These are phyloP conservation scores for Penicillium expansum DNA, from an alignment of 2,329 filamentous ascomycete species.

Conservation along the genomic window DNA sequence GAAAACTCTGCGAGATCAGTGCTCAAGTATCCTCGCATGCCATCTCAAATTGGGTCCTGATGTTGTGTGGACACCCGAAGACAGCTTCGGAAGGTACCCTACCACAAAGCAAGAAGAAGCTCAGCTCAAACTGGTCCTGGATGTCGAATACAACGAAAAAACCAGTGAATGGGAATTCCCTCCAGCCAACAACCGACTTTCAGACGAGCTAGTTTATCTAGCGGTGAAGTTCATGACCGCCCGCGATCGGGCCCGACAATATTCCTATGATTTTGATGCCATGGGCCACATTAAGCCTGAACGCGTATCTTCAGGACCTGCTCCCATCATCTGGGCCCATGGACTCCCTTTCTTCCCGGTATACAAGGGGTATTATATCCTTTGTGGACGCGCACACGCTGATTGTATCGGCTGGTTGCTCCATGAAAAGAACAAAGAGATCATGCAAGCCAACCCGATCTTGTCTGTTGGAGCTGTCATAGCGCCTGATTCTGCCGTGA, in stretches of 20 bases:
- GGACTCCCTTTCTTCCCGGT: slow-evolving; percentile 22
- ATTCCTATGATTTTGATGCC: slow-evolving; percentile 18
- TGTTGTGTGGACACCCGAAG: not conserved
- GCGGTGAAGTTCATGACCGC: slow-evolving; percentile 11
- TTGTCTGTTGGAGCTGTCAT: slow-evolving; percentile 19
- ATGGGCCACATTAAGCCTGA: slow-evolving; percentile 14
- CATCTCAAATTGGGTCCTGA: not conserved
- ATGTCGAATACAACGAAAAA: not conserved
- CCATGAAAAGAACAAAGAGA: not conserved
- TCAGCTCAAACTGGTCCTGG: slow-evolving; percentile 4
- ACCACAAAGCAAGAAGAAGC: not conserved
- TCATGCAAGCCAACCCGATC: slow-evolving; percentile 1
- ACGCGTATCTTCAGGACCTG: slow-evolving; percentile 15
- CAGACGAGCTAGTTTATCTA: slow-evolving; percentile 20
- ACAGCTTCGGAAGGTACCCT: not conserved
- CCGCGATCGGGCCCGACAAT: not conserved
- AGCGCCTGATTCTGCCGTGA: slow-evolving; percentile 17
- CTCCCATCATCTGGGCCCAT: slow-evolving; percentile 19
- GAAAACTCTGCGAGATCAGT: not conserved
- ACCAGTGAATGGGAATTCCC: slow-evolving; percentile 8
- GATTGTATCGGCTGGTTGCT: slow-evolving; percentile 16
- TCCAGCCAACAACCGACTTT: slow-evolving; percentile 14
- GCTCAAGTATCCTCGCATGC: not conserved
- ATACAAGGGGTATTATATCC: slow-evolving; percentile 22
- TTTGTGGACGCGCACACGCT: slow-evolving; percentile 15